Base-by-base conservation (phyloP, 441 rosid genomes). In the Erodium moschatum region DNA sequence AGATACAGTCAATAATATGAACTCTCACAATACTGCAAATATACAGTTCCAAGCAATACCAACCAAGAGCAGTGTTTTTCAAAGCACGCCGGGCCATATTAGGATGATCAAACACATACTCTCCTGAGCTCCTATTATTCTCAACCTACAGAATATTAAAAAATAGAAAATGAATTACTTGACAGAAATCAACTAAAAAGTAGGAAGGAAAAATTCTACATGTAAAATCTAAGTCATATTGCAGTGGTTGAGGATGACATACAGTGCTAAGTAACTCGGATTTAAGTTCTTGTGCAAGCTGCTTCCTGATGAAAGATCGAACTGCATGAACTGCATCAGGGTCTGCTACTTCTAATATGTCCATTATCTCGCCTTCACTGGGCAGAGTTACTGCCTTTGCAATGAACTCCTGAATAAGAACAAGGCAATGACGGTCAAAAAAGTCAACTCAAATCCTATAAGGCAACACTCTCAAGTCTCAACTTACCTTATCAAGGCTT, bases 361-460 rank as follows among this genome's bases (percentile, higher is more conserved):
- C 97, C 99, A 94, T 94, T 65, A 94, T 86, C 85, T 91, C 99
- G 65, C 97, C 99, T 74, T 88, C 97, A 70, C 96, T 89, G 11
- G 97, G 99, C 13, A 91, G 73, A 72, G 97, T 91, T 72, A 89
- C 81, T 52, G 97, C 97, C 80, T 84, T 90, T 2, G 97, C 91
- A 65, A 94, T 81, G 70, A 94, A 91, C 85, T 89, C 97, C 99
- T 94, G 78, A 56, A 76, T 21, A 71, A 72, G 0, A 38, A 65
- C 74, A 72, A 58, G 20, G 5, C 70, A 62, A 16, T 67, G 33
- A 9, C 67, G 58, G 67, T 68, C 65, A 44, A 29, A 38, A 31
- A 61, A 38, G 35, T 63, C 65, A 35, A 50, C 38, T 9, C 19
- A 8, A 42, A 21, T 64, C 35, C 58, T 20, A 2, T 2, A 61